Base-by-base conservation (phyloP, 495 filamentous ascomycete genomes). In the Penicillium mononematosum region DNA sequence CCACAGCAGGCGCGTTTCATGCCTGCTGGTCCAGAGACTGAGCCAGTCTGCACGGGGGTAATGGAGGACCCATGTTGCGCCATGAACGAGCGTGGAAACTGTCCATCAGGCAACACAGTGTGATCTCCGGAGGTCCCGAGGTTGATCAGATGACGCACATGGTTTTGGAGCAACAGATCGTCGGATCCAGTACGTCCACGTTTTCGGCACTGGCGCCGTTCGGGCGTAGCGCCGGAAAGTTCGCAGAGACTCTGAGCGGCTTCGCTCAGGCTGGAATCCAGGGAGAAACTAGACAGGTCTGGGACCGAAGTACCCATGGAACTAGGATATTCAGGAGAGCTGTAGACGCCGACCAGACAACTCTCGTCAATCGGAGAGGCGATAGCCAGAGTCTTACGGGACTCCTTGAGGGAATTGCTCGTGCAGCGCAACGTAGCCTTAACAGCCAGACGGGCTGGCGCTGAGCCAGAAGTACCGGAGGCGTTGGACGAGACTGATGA, bases 381-480 rank as follows among this genome's bases (percentile, higher is more conserved):
- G 53, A 76, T 71, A 14, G 65, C 53, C 66, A 77, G 43, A 41
- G 65, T 70, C 68, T 74, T 77, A 20, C 74, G 70, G 45, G 50
- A 63, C 56, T 77, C 75, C 65, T 76, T 76, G 24, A 77, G 46
- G 2, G 69, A 72, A 45, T 74, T 78, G 61, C 86, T 90, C 69
- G 86, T 88, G 69, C 83, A 89, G 57, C 89, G 88, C 77, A 85
- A 87, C 64, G 90, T 91, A 78, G 91, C 91, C 82, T 87, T 86
- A 64, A 88, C 83, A 66, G 89, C 90, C 84, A 89, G 52, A 61
- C 76, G 84, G 81, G 83, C 81, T 66, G 75, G 81, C 71, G 69
- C 72, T 62, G 85, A 83, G 81, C 85, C 88, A 78, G 77, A 80
- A 61, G 78, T 77, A 59, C 80, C 77, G 50, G 85, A 89, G 44